A percentile compares a stretch with the other conserved stretches of the same genome.
Evolutionary conservation across 495 filamentous ascomycete genomes (phyloP).

Genomic region (Penicillium cosmopolitanum): DNA sequence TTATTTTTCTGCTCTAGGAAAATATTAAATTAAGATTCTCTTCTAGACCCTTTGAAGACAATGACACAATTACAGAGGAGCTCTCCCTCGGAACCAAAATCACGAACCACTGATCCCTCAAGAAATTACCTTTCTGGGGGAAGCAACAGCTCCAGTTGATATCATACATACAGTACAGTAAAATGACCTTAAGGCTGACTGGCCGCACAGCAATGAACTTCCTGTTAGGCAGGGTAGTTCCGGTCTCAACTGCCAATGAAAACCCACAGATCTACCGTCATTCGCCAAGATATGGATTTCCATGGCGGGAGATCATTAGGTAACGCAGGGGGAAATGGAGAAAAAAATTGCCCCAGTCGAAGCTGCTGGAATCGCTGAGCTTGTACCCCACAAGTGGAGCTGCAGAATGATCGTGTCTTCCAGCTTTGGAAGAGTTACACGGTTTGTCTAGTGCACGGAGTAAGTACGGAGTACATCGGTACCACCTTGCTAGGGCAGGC

Average conservation of each 20-base stretch:
- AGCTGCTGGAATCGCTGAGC: conserved; percentile 19
- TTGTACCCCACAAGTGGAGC: background rate
- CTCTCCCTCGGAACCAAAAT: conserved; percentile 2
- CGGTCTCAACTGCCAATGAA: conserved; percentile 18
- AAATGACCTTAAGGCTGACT: background rate
- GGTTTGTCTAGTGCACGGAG: conserved; percentile 5
- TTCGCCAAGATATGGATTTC: conserved; percentile 18
- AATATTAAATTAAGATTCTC: background rate
- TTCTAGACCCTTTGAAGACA: background rate
- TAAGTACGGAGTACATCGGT: conserved; percentile 11
- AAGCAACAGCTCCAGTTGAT: background rate
- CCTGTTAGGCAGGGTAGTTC: conserved; percentile 1
- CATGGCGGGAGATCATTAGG: conserved; percentile 27
- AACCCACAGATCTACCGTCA: conserved; percentile 24
- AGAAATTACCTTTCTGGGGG: conserved; percentile 3
- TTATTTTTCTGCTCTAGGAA: background rate
- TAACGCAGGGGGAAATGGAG: conserved; percentile 22
- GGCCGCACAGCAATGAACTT: background rate
- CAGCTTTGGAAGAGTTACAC: background rate
- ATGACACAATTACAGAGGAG: background rate
- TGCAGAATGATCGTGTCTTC: conserved; percentile 1
- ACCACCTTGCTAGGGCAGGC: background rate
- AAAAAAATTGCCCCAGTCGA: conserved; percentile 17
- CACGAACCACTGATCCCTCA: conserved; percentile 4
- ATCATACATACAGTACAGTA: background rate